Base-by-base conservation (phyloP, 2,329 filamentous ascomycete species). In the Aaosphaeria pasadenensis region DNA sequence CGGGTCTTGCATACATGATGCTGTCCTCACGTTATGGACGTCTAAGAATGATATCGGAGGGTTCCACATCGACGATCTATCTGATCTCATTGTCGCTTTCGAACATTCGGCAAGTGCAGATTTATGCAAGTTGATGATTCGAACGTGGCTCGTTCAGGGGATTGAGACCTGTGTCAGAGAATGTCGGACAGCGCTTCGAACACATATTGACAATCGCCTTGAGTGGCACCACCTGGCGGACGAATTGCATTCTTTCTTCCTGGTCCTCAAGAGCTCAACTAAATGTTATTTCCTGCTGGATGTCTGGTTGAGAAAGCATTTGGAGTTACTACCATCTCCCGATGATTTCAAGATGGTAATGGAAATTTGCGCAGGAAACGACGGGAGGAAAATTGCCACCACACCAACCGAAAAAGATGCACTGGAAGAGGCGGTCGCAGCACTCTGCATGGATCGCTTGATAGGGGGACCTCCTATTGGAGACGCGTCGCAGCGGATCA, bases 151-250 rank as follows among this genome's bases (percentile, higher is more conserved):
- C 2, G 39, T 60, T 2, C n/a, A 46, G 5, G 60, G 62, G 1
- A 54, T 66, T 6, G 53, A 58, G 32, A 54, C 43, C 7, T 66
- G 62, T 44, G 43, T 66, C 1, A 9, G 48, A 9, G 57, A 67
- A 7, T 60, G 60, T 28, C 56, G 60, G 43, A 30, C 38, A 28
- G 56, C 55, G 4, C 36, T 66, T 13, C 39, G 42, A 6, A 45
- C 44, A 7, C 57, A 61, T n/a, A 57, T 67, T 1, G 44, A 53
- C 1, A 43, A 39, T 11, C 39, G 40, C 2, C 24, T 53, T 32
- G 35, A 53, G 28, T 64, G 61, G 61, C 52, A 40, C 33, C 45
- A 56, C 29, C 44, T 62, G 9, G 49, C 51, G 3, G 13, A 57
- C 1, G 59, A 65, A 31, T 47, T 65, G 4, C 53, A 64, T 39